Evolutionary conservation across 306 rosid species (phyloP).

Genomic region (Lablab purpureus): DNA sequence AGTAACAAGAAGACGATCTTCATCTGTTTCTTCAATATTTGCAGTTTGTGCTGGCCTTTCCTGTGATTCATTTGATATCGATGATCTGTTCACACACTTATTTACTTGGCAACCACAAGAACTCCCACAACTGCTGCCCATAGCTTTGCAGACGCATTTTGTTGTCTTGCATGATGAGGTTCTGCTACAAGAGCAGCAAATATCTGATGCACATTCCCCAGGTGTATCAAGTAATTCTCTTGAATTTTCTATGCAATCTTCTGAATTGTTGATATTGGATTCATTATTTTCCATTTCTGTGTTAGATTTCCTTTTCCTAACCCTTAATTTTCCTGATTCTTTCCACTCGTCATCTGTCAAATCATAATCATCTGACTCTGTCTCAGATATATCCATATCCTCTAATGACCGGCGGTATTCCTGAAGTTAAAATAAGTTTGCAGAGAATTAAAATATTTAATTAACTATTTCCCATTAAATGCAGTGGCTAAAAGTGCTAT

Average conservation of each 20-base stretch:
- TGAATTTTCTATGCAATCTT: constrained; percentile 48
- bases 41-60: constrained; percentile 37
- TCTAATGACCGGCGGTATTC: constrained; percentile 68
- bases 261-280: constrained; percentile 36
- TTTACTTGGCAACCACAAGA: constrained; percentile 68
- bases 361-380: constrained; percentile 66
- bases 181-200: constrained; percentile 78
- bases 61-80: constrained; percentile 38
- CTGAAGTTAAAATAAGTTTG: constrained; percentile 49
- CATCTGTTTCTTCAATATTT: constrained; percentile 50
- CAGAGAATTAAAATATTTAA: not conserved
- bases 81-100: constrained; percentile 69
- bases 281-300: constrained; percentile 39
- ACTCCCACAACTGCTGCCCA: constrained; percentile 61
- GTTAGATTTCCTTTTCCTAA: constrained; percentile 55
- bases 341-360: constrained; percentile 58
- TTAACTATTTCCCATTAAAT: constrained; percentile 8
- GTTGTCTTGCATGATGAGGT: constrained; percentile 76
- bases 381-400: constrained; percentile 79
- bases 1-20: constrained; percentile 61
- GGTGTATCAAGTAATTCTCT: constrained; percentile 43
- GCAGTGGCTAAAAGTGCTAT: not conserved
- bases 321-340: constrained; percentile 44
- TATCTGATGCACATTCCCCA: constrained; percentile 37
- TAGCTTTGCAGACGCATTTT: constrained; percentile 70